Percentiles rank a stretch among this genome's conserved stretches.
Evolutionary conservation across 2,329 filamentous ascomycete species (phyloP).

Genomic region (Diplodia corticola): DNA sequence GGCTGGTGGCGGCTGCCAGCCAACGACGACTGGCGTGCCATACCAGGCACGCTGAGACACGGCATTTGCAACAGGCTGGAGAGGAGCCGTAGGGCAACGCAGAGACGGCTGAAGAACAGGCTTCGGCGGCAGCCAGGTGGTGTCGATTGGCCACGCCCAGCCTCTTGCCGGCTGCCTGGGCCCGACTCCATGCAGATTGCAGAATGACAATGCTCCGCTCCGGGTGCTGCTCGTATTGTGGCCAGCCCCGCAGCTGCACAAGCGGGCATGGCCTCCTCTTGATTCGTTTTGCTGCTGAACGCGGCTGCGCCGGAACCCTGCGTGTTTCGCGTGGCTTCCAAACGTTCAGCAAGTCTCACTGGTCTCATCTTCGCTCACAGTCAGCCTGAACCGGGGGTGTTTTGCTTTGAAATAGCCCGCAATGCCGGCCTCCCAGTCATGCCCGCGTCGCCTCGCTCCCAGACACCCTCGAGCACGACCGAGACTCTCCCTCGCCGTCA

Average conservation of each 20-base stretch:
- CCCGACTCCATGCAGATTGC: neutral
- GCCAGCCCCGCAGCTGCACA: constrained; percentile 12
- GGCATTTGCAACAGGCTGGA: neutral
- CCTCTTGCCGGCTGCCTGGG: neutral
- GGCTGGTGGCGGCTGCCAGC: too few relatives aligned
- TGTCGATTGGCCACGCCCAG: neutral
- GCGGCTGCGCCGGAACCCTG: constrained; percentile 4
- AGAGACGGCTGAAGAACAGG: constrained; percentile 2
- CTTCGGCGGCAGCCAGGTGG: neutral
- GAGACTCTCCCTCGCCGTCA: neutral
- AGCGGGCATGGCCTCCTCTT: neutral
- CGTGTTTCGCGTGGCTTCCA: constrained; percentile 21
- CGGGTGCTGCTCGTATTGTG: neutral
- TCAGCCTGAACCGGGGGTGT: constrained; percentile 1
- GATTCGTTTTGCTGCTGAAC: constrained; percentile 9
- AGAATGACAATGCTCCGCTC: constrained; percentile 8
- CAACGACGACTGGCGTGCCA: too few relatives aligned
- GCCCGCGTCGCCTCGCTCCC: constrained; percentile 6
- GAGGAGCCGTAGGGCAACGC: neutral
- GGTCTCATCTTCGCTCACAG: constrained; percentile 9
- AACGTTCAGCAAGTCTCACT: constrained; percentile 13
- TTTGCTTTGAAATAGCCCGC: constrained; percentile 12
- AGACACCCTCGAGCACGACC: neutral
- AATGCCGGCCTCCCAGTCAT: constrained; percentile 8
- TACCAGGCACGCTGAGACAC: neutral